These are phyloP conservation scores for Adiantum capillusveneris DNA, from an alignment of 75 land plant genomes.

Conservation along the genomic window DNA sequence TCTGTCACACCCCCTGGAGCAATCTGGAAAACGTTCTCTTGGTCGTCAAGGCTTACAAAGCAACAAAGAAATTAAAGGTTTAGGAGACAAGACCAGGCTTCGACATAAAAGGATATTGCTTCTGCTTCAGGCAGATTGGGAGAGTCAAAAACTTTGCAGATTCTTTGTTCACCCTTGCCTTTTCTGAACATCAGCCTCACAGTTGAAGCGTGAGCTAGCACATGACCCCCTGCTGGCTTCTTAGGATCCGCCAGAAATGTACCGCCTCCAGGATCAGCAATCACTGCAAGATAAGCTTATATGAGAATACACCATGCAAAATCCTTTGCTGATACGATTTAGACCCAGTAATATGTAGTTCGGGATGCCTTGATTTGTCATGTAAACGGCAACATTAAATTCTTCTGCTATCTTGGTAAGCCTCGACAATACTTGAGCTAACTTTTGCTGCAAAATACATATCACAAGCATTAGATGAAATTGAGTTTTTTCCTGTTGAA, in stretches of 20 bases:
- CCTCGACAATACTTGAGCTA: conserved; percentile 92
- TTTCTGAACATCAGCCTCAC: conserved; percentile 88
- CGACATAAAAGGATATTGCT: conserved; percentile 79
- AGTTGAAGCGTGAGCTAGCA: conserved; percentile 92
- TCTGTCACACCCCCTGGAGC: conserved; percentile 86
- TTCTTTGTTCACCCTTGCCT: conserved; percentile 96
- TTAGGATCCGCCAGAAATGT: conserved; percentile 93
- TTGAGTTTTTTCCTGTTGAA: too few species aligned
- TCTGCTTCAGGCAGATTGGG: conserved; percentile 93
- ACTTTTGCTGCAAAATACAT: conserved; percentile 71
- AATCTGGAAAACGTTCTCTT: conserved; percentile 60
- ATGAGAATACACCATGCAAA: too few species aligned
- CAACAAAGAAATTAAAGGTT: not conserved
- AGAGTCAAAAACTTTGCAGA: conserved; percentile 92
- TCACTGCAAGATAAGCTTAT: conserved; percentile 36
- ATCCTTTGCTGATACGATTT: not conserved
- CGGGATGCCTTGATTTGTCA: conserved; percentile 93
- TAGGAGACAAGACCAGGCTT: conserved; percentile 2
- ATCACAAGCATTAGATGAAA: not conserved
- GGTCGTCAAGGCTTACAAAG: not conserved
- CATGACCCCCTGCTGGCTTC: conserved; percentile 97
- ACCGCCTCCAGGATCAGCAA: conserved; percentile 98
- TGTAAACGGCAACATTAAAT: conserved; percentile 88
- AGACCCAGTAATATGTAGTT: not conserved
- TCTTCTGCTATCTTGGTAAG: conserved; percentile 88